These are phyloP conservation scores for Lepiota venenata DNA, from an alignment of 768 basidiomycete genomes.

Conservation along the genomic window DNA sequence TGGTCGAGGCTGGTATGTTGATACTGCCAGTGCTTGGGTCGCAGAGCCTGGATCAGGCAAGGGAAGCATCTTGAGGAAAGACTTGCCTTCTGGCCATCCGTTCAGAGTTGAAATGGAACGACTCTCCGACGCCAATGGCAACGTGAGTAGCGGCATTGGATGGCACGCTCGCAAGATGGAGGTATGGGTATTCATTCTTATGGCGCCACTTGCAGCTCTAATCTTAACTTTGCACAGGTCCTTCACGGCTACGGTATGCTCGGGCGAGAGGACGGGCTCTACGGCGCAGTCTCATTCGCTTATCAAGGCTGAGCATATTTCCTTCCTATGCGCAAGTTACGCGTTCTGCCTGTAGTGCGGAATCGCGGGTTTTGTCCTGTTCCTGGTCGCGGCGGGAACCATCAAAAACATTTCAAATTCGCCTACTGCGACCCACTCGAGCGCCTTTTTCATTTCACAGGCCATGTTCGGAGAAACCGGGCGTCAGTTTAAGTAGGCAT, in stretches of 20 bases:
- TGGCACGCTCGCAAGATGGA: slow-evolving; percentile 99
- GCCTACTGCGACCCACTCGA: too few species aligned
- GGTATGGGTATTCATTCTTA: slow-evolving; percentile 42
- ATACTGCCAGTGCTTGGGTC: slow-evolving; percentile 83
- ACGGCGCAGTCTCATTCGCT: slow-evolving; percentile 92
- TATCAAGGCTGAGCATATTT: slow-evolving; percentile 67
- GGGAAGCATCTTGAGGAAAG: slow-evolving; percentile 52
- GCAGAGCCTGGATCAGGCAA: slow-evolving; percentile 33
- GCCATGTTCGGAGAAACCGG: too few species aligned
- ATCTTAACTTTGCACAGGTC: slow-evolving; percentile 39
- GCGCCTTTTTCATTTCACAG: too few species aligned
- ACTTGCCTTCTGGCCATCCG: slow-evolving; percentile 58
- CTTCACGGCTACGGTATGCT: slow-evolving; percentile 88
- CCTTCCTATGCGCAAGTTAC: not conserved
- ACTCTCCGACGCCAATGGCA: slow-evolving; percentile 78
- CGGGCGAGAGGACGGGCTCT: slow-evolving; percentile 90
- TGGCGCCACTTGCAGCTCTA: not conserved
- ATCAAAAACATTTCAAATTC: too few species aligned
- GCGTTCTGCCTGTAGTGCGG: too few species aligned
- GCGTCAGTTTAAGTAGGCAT: too few species aligned
- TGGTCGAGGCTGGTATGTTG: slow-evolving; percentile 92
- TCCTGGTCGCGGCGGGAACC: too few species aligned
- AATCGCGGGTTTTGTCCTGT: too few species aligned
- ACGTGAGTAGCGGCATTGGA: slow-evolving; percentile 87
- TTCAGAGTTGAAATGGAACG: slow-evolving; percentile 68